Base-by-base conservation (phyloP, 2,329 filamentous ascomycete genomes). In the Alternaria sp. region DNA sequence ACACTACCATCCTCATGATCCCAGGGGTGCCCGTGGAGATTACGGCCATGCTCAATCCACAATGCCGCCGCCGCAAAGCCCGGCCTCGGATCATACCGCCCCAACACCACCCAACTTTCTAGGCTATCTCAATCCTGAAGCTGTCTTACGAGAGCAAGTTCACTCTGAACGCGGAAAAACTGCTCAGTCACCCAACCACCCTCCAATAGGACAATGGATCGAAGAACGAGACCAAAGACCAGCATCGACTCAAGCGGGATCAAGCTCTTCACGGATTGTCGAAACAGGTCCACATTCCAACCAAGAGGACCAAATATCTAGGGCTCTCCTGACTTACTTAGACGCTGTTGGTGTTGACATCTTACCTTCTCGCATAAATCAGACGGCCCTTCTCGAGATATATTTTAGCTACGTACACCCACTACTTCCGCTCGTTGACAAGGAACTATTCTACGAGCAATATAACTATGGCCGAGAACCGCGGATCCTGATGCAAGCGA, bases 321-420 rank as follows among this genome's bases (percentile, higher is more conserved):
- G 64, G 58, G 75, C 75, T 48, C 73, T 79, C 16, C 68, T 75
- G 44, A 66, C 71, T 9, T 80, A 79, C 57, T 68, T 79, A 48
- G 75, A 79, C 59, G 75, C 76, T 47, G 72, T 78, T 57, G 73
- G 74, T 53, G 73, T 78, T 32, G 61, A 71, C 6, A 72, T 75
- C 56, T 67, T 78, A 41, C 78, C 74, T 38, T 78, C 71, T 56
- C 74, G 67, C 24, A 74, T 60, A 66, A 70, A 73, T 65, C 78
- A 78, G 57, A 65, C 79, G 47, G 71, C 72, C 5, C 68, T 84
- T 4, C 70, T 83, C 16, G 75, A 81, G 46, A 78, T 83, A 9
- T 84, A 82, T 67, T 82, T 84, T 54, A 61, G 65, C 36, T 81
- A 78, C 54, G 74, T 84, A 2, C 80, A 84, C 51, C 81, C 81